Percentiles rank a stretch among this genome's conserved stretches.
Evolutionary conservation across 176 grass and related monocot genomes (phyloP).

Genomic region (Thalia dealbata): DNA sequence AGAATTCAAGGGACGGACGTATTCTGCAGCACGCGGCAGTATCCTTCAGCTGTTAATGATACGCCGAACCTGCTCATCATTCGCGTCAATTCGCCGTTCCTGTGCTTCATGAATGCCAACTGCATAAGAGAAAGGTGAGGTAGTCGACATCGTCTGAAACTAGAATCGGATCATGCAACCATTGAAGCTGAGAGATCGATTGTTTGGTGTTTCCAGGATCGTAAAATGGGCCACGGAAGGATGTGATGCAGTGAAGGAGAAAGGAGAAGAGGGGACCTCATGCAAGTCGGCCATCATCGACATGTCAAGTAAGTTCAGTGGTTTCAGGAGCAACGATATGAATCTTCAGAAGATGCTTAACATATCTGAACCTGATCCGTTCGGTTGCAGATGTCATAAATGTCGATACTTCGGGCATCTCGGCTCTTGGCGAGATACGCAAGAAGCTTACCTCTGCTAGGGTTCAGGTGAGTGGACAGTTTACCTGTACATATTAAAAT

Average conservation of each 20-base stretch:
- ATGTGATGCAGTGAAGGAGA: slow-evolving; percentile 32
- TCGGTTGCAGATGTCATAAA: slow-evolving; percentile 56
- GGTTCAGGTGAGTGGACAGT: slow-evolving; percentile 61
- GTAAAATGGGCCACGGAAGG: slow-evolving; percentile 37
- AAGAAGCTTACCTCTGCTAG: slow-evolving; percentile 40
- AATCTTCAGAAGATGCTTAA: neutral
- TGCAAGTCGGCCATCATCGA: slow-evolving; percentile 64
- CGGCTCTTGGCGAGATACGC: slow-evolving; percentile 59
- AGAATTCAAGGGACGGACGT: slow-evolving; percentile 70
- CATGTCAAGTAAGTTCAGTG: slow-evolving; percentile 59
- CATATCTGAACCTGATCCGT: neutral
- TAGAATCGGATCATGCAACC: neutral
- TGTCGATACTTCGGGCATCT: slow-evolving; percentile 79
- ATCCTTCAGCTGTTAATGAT: slow-evolving; percentile 45
- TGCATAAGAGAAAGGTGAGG: slow-evolving; percentile 73
- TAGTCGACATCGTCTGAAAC: neutral
- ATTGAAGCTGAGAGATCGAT: neutral
- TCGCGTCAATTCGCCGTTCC: slow-evolving; percentile 67
- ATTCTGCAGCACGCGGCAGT: slow-evolving; percentile 71
- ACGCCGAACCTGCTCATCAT: slow-evolving; percentile 39
- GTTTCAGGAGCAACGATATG: neutral
- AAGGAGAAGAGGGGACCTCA: slow-evolving; percentile 32
- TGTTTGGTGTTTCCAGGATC: slow-evolving; percentile 36
- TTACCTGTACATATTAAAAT: too few relatives aligned
- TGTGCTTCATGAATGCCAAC: slow-evolving; percentile 74